phyloP scores from a whole-genome alignment of 805 yeast species.

The Yamadazyma kitorensis region DNA sequence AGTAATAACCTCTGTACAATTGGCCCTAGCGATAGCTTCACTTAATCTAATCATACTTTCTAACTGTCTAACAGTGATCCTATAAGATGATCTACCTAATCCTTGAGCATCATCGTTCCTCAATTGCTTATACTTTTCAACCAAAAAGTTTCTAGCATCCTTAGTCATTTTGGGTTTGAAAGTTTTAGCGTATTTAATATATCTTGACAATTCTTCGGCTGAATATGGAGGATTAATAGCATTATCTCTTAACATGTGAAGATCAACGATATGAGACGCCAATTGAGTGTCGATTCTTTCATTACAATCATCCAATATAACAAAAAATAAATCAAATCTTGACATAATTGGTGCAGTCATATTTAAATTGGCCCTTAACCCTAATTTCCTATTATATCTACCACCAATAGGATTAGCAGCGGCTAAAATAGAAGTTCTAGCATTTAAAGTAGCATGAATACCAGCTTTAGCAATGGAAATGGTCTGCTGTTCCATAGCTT shows the following conservation, averaged over 20 bases:
- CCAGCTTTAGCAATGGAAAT: slow-evolving; percentile 99
- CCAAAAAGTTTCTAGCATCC: slow-evolving; percentile 75
- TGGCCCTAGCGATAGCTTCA: slow-evolving; percentile 96
- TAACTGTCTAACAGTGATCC: slow-evolving; percentile 95
- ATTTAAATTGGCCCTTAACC: slow-evolving; percentile 79
- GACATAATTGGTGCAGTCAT: slow-evolving; percentile 99
- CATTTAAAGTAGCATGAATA: slow-evolving; percentile 95
- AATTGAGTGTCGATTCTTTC: slow-evolving; percentile 85
- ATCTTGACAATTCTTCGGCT: slow-evolving; percentile 83
- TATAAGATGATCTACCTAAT: slow-evolving; percentile 75
- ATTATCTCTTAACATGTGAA: slow-evolving; percentile 86
- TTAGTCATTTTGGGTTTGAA: slow-evolving; percentile 86
- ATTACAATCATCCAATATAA: slow-evolving; percentile 90
- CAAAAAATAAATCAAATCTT: slow-evolving; percentile 93
- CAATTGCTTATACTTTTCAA: slow-evolving; percentile 77
- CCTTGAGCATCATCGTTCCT: slow-evolving; percentile 92
- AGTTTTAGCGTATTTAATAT: slow-evolving; percentile 87
- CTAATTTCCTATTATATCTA: slow-evolving; percentile 82
- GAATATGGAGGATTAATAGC: slow-evolving; percentile 88
- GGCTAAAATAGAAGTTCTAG: slow-evolving; percentile 92
- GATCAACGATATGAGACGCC: slow-evolving; percentile 88
- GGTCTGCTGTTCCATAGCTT: slow-evolving; percentile 99
- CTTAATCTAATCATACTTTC: slow-evolving; percentile 91
- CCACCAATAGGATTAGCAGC: slow-evolving; percentile 99
- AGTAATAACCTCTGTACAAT: slow-evolving; percentile 84